Evolutionary conservation across 2,329 filamentous ascomycete species (phyloP).

Genomic region (Aspergillus floridensis): DNA sequence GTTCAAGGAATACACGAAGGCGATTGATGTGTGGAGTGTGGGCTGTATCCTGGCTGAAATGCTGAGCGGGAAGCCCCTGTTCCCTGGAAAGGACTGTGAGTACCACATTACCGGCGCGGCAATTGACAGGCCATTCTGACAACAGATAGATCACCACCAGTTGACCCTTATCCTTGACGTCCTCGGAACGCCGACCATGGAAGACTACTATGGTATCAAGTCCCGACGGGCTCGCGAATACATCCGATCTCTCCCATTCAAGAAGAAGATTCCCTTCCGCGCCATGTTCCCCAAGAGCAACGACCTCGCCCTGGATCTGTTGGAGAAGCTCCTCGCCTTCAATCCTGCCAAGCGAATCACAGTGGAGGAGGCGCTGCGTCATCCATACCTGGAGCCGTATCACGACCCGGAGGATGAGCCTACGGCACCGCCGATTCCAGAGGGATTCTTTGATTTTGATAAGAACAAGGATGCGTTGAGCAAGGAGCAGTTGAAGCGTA

Average conservation of each 20-base stretch:
- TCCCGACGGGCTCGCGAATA: constrained; percentile 95
- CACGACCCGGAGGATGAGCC: constrained; percentile 98
- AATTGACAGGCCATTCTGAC: neutral
- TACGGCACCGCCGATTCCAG: constrained; percentile 90
- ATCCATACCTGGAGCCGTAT: constrained; percentile 97
- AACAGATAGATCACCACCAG: constrained; percentile 81
- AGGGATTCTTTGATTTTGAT: constrained; percentile 99
- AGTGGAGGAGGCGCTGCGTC: constrained; percentile 93
- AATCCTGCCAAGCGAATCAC: constrained; percentile 98
- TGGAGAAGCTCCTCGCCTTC: constrained; percentile 95
- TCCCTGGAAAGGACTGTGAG: constrained; percentile 97
- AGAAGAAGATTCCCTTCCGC: constrained; percentile 99
- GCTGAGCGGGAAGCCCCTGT: constrained; percentile 96
- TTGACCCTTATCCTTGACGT: constrained; percentile 95
- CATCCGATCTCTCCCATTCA: constrained; percentile 95
- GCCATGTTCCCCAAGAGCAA: constrained; percentile 98
- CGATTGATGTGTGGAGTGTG: constrained; percentile 98
- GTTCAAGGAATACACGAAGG: constrained; percentile 99
- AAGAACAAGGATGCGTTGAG: constrained; percentile 99
- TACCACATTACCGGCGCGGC: constrained; percentile 20
- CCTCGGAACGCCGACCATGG: constrained; percentile 97
- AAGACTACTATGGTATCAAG: constrained; percentile 99
- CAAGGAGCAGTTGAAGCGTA: constrained; percentile 96
- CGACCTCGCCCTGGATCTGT: constrained; percentile 86
- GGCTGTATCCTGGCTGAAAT: constrained; percentile 98